Evolutionary conservation across 1,284 basidiomycete species (phyloP), one percentile per base, ranked within the genome.

Genomic region (Microbotryum scabiosae): DNA sequence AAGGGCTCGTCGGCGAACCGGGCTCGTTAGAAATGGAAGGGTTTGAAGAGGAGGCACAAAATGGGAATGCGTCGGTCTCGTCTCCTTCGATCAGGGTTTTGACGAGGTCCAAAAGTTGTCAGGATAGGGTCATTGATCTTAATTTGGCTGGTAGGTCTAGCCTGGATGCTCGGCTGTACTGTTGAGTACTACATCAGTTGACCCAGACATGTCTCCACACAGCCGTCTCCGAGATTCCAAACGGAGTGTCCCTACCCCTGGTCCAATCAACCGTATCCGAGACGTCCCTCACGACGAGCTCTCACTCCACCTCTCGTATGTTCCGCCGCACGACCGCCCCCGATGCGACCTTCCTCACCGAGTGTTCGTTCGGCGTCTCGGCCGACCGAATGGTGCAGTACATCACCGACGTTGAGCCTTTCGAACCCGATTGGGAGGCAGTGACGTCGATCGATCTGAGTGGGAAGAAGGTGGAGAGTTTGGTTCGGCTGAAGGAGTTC

Each of bases 391-490:
- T 98, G 3, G 86, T 98, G 2, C 84, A 90, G 75, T 84, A 90
- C 65, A 90, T 98, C 72, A 97, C 93, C 48, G 93, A 97, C 72
- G 85, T 93, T 16, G 87, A 93, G 73, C 91, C 93, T 1, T 97
- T 91, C 76, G 89, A 93, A 73, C 90, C 92, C 20, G 82, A 90
- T 73, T 98, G 94, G 94, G 91, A 97, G 69, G 79, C 83, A 51
- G 76, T 98, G 66, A 79, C 74, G 59, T 76, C 77, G 18, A 85
- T 98, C 67, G 85, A 97, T 73, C 78, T 98, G 69, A 85, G 85
- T 45, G 78, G 80, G 55, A 87, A 87, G 74, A 82, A 83, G 52
- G 77, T 94, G 52, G 93, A 97, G 71, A 92, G 90, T 70, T 85
- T 94, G 25, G 88, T 91, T 41, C 79, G 92, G 60, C 77, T 98